phyloP scores from a whole-genome alignment of 2,329 filamentous ascomycete genomes.

The Diplocarpon mali region DNA sequence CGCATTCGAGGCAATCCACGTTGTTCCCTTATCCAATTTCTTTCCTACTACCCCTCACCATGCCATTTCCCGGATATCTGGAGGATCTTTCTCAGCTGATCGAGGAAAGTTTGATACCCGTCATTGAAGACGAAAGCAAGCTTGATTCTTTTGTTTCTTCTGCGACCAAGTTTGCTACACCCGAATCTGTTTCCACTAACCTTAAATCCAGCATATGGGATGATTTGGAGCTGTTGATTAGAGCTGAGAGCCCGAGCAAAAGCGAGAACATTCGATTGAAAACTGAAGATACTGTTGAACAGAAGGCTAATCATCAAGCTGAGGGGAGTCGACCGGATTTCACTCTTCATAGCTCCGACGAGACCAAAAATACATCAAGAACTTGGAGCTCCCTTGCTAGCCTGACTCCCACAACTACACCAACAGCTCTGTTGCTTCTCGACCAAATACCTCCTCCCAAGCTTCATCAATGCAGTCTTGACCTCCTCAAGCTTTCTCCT shows the following conservation, averaged over 20 bases:
- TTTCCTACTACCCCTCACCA: background rate
- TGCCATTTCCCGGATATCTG: conserved; percentile 9
- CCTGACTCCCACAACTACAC: background rate
- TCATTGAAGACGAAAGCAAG: conserved; percentile 3
- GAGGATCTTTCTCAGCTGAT: conserved; percentile 13
- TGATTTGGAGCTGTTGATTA: background rate
- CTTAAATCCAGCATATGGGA: conserved; percentile 1
- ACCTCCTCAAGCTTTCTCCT: background rate
- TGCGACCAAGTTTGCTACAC: background rate
- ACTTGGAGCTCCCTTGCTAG: background rate
- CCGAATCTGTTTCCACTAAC: background rate
- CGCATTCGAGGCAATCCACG: background rate
- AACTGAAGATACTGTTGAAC: background rate
- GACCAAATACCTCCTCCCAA: background rate
- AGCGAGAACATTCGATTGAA: background rate
- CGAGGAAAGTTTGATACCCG: conserved; percentile 15
- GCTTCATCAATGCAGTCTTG: background rate
- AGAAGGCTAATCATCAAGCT: background rate
- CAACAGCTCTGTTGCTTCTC: background rate
- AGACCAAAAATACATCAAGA: background rate
- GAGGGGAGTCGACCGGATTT: background rate
- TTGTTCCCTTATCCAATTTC: background rate
- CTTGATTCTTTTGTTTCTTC: background rate
- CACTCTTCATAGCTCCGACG: background rate
- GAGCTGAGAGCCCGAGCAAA: background rate